Percentiles rank a stretch among this genome's conserved stretches.
Evolutionary conservation across 2,329 filamentous ascomycete species (phyloP).

Genomic region (Ophiostoma piceae): DNA sequence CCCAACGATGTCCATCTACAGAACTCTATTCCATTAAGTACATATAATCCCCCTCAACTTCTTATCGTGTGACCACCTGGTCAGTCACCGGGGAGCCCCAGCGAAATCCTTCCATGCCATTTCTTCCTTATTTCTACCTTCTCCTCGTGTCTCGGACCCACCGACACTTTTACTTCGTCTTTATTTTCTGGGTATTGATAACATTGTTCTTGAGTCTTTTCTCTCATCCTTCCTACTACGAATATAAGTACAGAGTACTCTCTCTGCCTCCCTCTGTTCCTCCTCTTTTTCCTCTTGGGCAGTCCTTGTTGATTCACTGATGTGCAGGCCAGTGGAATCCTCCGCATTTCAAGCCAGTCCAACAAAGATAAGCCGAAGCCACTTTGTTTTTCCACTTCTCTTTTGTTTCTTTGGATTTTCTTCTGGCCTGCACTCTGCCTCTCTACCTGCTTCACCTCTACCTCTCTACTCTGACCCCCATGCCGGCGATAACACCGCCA

Average conservation of each 20-base stretch:
- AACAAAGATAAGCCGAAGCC: conserved; percentile 2
- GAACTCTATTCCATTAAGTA: no score
- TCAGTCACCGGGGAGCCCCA: not conserved
- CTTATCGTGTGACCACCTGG: conserved; percentile 6
- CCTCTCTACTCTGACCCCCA: not conserved
- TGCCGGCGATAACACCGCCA: conserved; percentile 9
- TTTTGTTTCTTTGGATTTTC: not conserved
- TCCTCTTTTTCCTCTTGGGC: not conserved
- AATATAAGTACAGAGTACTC: not conserved
- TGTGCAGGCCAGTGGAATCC: conserved; percentile 1
- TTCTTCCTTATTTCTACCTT: not conserved
- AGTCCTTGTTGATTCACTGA: not conserved
- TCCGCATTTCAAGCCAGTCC: not conserved
- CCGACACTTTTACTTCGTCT: not conserved
- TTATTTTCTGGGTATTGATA: not conserved
- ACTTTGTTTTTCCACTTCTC: not conserved
- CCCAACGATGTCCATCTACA: no score
- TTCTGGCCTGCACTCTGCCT: not conserved
- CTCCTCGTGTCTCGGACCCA: conserved; percentile 9
- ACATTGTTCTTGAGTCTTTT: not conserved
- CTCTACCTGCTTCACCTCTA: not conserved
- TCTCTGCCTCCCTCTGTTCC: not conserved
- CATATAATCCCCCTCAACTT: not conserved
- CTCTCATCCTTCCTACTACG: no score
- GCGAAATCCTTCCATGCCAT: conserved; percentile 3